These are phyloP conservation scores for Penicillium digitatum DNA, from an alignment of 2,329 filamentous ascomycete genomes.

Conservation along the genomic window DNA sequence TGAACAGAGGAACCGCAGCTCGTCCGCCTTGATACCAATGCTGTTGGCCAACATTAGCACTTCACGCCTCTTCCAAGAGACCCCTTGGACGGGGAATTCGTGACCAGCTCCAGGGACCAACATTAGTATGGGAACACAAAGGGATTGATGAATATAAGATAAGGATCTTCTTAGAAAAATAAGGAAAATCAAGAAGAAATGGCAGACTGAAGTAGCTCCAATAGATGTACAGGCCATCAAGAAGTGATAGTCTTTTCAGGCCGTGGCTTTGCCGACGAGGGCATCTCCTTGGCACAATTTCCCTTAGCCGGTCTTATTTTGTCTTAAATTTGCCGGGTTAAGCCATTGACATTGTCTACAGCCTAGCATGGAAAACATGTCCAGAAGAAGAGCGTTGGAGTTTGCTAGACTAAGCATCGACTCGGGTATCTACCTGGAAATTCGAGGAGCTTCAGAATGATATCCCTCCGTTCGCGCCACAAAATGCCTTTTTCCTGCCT, in stretches of 20 bases:
- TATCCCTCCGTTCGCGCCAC: conserved; percentile 40
- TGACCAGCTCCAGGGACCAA: conserved; percentile 62
- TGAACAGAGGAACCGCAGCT: conserved; percentile 91
- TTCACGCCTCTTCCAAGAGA: conserved; percentile 85
- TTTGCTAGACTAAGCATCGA: conserved; percentile 47
- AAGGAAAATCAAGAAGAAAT: not conserved
- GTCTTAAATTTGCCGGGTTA: not conserved
- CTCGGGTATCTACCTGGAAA: conserved; percentile 49
- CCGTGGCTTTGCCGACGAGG: conserved; percentile 16
- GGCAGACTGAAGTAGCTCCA: conserved; percentile 16
- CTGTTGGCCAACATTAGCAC: conserved; percentile 83
- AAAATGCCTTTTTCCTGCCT: conserved; percentile 40
- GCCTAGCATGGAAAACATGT: conserved; percentile 1
- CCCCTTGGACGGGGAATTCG: conserved; percentile 70
- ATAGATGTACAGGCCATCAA: conserved; percentile 18
- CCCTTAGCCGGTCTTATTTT: not conserved
- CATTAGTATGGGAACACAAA: conserved; percentile 32
- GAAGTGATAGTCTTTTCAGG: conserved; percentile 19
- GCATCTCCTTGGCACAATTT: conserved; percentile 10
- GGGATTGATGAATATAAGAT: not conserved
- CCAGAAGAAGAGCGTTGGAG: conserved; percentile 32
- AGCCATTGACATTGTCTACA: not conserved
- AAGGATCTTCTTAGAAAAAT: not conserved
- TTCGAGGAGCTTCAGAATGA: conserved; percentile 47
- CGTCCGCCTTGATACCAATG: conserved; percentile 78